Conservation (phyloP, 306 rosid genomes). For the Chamaecrista fasciculata region DNA sequence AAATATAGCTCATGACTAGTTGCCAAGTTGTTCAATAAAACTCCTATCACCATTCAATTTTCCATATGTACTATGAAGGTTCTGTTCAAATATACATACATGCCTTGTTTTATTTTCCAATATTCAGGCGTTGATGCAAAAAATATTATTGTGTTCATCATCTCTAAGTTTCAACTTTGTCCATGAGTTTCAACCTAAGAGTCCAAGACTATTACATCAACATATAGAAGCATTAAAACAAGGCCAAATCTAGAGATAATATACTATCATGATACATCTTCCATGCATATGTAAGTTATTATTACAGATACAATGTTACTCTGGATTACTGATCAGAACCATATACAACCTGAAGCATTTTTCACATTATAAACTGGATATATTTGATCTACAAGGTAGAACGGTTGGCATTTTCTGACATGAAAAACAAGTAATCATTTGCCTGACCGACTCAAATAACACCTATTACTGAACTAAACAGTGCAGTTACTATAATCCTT, state of each 20-base stretch:
- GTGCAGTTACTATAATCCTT: background rate
- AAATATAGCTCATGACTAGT: background rate
- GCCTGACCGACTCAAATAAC: background rate
- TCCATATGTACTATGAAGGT: constrained; percentile 6
- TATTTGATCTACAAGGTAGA: background rate
- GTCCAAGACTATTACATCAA: constrained; percentile 15
- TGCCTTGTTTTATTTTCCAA: background rate
- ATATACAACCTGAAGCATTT: constrained; percentile 9
- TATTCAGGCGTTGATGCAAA: background rate
- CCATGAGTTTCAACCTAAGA: constrained; percentile 15
- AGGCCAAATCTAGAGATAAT: background rate
- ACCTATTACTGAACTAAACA: background rate
- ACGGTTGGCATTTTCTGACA: background rate
- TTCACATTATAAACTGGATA: background rate
- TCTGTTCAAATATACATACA: constrained; percentile 2
- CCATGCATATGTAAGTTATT: background rate
- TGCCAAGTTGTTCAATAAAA: background rate
- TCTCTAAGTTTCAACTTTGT: constrained; percentile 8
- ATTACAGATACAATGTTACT: background rate
- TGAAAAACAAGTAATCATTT: constrained; percentile 3
- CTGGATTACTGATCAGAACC: background rate
- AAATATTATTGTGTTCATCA: constrained; percentile 1
- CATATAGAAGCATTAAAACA: background rate
- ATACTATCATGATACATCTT: background rate
- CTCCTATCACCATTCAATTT: background rate